Base-by-base conservation (phyloP, 2,329 filamentous ascomycete genomes). In the Cadophora sp. region DNA sequence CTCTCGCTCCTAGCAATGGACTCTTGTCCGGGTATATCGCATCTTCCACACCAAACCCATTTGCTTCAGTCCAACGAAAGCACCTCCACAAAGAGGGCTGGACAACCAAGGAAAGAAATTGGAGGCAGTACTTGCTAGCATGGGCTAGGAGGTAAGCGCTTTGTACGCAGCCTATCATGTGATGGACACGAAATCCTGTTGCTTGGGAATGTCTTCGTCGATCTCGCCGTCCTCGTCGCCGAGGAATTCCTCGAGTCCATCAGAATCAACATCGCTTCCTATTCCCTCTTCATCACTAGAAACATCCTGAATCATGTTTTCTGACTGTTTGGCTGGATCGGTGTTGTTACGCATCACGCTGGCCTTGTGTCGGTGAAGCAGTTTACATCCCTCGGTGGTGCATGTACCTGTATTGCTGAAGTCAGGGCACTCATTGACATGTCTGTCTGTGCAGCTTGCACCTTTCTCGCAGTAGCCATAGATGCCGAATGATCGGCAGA, bases 361-460 rank as follows among this genome's bases (percentile, higher is more conserved):
- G 78, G 94, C 94, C 81, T 92, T 90, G 82, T 96, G 92, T 78
- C 95, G 89, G 81, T 99, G 96, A 68, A 89, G 91, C 65, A 97
- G 86, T 78, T 91, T 92, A 84, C 95, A 98, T 73, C 90, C 89
- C 80, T 90, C 89, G 79, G 87, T 89, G 79, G 89, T 89, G 87
- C 96, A 99, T 71, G 85, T 84, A 76, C 95, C 95, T 69, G 88
- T 93, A 81, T 97, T 97, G 86, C 93, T 92, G 83, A 97, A 97
- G 79, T 97, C 92, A 71, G 96, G 95, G 80, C 96, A 98, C 80
- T 98, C 95, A 81, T 91, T 91, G 67, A 95, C 91, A 82, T 99
- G 96, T 69, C 94, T 91, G 72, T 96, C 89, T 69, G 87, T 81
- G 81, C 96, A 98, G 65, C 85, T 81, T 66, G 86, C 85, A 69